Conservation (phyloP, 768 basidiomycete genomes). For the Vararia minispora region DNA sequence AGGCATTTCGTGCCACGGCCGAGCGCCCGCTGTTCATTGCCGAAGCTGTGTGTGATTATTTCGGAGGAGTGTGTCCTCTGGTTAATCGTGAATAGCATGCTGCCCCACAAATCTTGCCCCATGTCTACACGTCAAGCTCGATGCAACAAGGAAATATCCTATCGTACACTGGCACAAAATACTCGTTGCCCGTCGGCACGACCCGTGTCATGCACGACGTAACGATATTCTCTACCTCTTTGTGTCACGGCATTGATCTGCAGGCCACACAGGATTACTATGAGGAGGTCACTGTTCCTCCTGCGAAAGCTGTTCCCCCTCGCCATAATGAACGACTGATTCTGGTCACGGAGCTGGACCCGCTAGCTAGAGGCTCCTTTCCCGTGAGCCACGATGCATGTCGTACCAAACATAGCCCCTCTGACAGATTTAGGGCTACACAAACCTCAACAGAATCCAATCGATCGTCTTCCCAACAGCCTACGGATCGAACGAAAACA, state of each 20-base stretch:
- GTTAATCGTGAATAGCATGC: constrained; percentile 28
- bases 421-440: constrained; percentile 53
- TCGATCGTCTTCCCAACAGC: constrained; percentile 91
- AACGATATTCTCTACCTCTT: constrained; percentile 12
- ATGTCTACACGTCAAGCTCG: constrained; percentile 74
- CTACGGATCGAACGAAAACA: constrained; percentile 91
- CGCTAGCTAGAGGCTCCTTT: constrained; percentile 73
- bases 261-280: constrained; percentile 24
- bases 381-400: constrained; percentile 48
- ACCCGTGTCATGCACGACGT: constrained; percentile 59
- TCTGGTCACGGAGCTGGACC: constrained; percentile 60
- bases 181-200: constrained; percentile 79
- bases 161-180: constrained; percentile 65
- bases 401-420: no score
- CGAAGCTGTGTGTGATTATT: constrained; percentile 34
- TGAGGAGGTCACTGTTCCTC: constrained; percentile 86
- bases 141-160: constrained; percentile 50
- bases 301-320: constrained; percentile 68
- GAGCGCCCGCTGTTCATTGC: constrained; percentile 53
- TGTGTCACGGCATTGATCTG: background rate
- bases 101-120: constrained; percentile 58
- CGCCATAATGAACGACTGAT: constrained; percentile 61
- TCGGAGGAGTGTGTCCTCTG: no score
- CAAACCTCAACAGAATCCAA: constrained; percentile 84
- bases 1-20: constrained; percentile 47